Base-by-base conservation (phyloP, 2,329 filamentous ascomycete species). In the Pseudogymnoascus pannorum region DNA sequence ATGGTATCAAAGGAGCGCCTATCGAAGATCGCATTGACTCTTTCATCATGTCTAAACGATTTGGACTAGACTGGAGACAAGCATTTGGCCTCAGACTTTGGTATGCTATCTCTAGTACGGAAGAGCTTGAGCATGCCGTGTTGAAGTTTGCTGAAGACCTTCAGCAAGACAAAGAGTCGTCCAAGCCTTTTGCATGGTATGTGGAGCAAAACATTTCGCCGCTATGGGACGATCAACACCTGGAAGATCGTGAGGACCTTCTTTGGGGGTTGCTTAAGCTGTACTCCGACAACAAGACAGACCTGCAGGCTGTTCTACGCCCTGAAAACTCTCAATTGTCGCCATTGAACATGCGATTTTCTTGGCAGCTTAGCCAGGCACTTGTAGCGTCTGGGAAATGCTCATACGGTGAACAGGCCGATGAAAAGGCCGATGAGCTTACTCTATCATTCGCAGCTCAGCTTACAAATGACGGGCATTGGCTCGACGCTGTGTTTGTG, bases 1-100 rank as follows among this genome's bases (percentile, higher is more conserved):
- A 92, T 66, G 94, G 93, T 9, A 87, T 88, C 70, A 87, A 85
- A 66, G 81, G 79, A 2, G 86, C 83, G 5, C 84, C 89, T 1
- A 76, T 87, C 7, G 94, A 97, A 73, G 91, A 97, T 74, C 87
- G 89, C 48, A 82, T 88, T 38, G 82, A 87, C 12, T 87, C 87
- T 0, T 96, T 99, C 71, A 81, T 86, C 60, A 89, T 99, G 66
- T 89, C 91, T 1, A 83, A 89, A 68, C 87, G 87, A 54, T 99
- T 97, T 72, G 85, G 85, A 4, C 79, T 99, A 35, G 89, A 95
- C 72, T 99, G 94, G 94, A 87, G 91, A 72, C 92, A 96, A 71
- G 87, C 92, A 0, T 96, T 99, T 73, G 93, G 91, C 9, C 80
- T 99, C 58, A 86, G 92, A 44, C 79, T 99, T 1, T 97, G 92